Base-by-base conservation (phyloP, 306 rosid species). In the Notholithocarpus densiflorus region DNA sequence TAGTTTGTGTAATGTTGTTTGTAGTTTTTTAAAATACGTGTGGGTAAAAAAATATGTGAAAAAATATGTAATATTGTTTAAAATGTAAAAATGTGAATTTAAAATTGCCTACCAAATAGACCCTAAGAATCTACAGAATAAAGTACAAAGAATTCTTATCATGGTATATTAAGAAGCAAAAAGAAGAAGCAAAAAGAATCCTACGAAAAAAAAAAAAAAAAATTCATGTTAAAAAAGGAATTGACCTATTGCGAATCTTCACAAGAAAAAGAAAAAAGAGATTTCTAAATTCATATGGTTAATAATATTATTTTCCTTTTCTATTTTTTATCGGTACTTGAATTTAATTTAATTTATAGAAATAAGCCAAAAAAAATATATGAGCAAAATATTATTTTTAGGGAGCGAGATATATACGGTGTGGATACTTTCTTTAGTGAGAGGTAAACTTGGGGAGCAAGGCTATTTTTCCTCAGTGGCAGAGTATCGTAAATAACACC, bases 401-500 rank as follows among this genome's bases (percentile, higher is more conserved):
- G 13, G 17, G 65, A 26, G 18, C 69, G 5, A 48, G 15, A 12
- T 2, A 13, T 8, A 12, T 3, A 48, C 17, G 4, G 53, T 11
- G 53, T 1, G 53, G 17, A 48, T 12, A 48, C 37, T 61, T 61
- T 34, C 68, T 14, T 62, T 15, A 1, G 4, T 62, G 40, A 11
- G 29, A 17, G 10, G 43, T 34, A 62, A 2, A n/a, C 52, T 31
- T 27, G 60, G 56, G 24, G 21, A 3, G 53, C 31, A 3, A 56
- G 53, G 8, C 9, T 27, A 37, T 14, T 29, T 2, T 14, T 20
- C 20, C 3, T 32, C 55, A 66, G 40, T 66, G 84, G 76, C 77
- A 73, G n/a, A 73, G n/a, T n/a, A 3, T 3, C 12, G 81, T 75
- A 69, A 79, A 75, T 75, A 54, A 17, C 11, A 31, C 2, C 10